Evolutionary conservation across 2,329 filamentous ascomycete species (phyloP), one percentile per base, ranked within the genome.

Genomic region (Aspergillus sp.): DNA sequence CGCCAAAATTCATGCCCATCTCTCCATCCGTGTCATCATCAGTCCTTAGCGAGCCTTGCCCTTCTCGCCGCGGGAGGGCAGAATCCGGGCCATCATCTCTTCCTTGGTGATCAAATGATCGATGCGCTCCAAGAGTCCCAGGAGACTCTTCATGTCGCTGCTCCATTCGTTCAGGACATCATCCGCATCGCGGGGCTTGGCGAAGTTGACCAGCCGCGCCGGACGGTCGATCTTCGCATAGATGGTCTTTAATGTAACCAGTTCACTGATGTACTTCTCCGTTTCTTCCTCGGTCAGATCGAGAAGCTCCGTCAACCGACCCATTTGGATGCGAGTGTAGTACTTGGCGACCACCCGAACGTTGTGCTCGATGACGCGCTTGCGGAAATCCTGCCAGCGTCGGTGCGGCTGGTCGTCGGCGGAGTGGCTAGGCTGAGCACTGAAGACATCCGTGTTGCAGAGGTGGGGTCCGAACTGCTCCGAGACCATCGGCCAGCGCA

Each of bases 81-180:
- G 89, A 71, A 99, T 98, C 60, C 93, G 86, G 46, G 95, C 95
- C 95, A 99, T 99, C 95, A 99, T 99, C 84, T 99, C 95, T 80
- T 99, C 95, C 84, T 98, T 98, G 57, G 96, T 99, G 72, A 99
- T 99, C 71, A 99, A 83, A 77, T 99, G 95, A 74, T 99, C 95
- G 62, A 99, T 96, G 64, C 92, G 85, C 83, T 96, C 92, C 72
- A 96, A 74, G 57, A 94, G 80, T 11, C 91, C 92, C 65, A 96
- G 79, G 69, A 96, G 79, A 73, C 89, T 93, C 88, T 95, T 96
- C 92, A 96, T 98, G 78, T 97, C 96, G 71, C 91, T 89, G 75
- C 92, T 96, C 95, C 95, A 99, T 79, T 99, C 95, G 73, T 99
- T 99, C 72, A 99, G 81, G 55, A 97, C 88, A 77, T 99, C 95